A percentile compares a stretch with the other conserved stretches of the same genome.
Evolutionary conservation across 1,284 basidiomycete species (phyloP).

Genomic region (Fistulinella staudtii): DNA sequence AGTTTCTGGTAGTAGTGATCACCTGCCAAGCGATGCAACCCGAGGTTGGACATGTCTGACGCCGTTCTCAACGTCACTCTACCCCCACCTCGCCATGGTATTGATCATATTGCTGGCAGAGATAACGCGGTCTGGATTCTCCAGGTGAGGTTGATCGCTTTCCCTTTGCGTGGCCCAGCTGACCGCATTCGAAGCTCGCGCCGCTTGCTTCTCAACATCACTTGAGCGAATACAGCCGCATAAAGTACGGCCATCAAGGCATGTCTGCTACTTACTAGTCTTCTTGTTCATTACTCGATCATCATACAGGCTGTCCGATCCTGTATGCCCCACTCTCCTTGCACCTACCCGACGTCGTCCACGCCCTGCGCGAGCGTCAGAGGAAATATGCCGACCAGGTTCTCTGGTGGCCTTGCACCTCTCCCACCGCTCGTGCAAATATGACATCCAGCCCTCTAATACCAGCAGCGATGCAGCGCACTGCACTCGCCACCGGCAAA

Average conservation of each 20-base stretch:
- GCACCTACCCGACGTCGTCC: constrained; percentile 62
- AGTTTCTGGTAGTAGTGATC: neutral
- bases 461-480: constrained; percentile 25
- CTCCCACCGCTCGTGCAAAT: neutral
- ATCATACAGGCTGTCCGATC: constrained; percentile 46
- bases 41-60: constrained; percentile 10
- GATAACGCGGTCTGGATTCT: too few relatives aligned
- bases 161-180: constrained; percentile 1
- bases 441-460: constrained; percentile 13
- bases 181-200: constrained; percentile 44
- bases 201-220: constrained; percentile 78
- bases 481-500: constrained; percentile 21
- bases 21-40: neutral
- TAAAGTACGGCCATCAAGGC: constrained; percentile 75
- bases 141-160: constrained; percentile 11
- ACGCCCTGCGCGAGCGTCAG: constrained; percentile 60
- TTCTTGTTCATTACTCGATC: too few relatives aligned
- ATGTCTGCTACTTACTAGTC: too few relatives aligned
- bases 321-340: constrained; percentile 70
- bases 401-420: constrained; percentile 53
- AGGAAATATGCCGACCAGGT: constrained; percentile 39
- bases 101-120: too few relatives aligned
- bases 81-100: too few relatives aligned
- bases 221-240: constrained; percentile 67
- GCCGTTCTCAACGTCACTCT: constrained; percentile 8